Evolutionary conservation across 164 flowering plant species (phyloP), one percentile per base, ranked within the genome.

Genomic region (Tetrastigma voinierianum): DNA sequence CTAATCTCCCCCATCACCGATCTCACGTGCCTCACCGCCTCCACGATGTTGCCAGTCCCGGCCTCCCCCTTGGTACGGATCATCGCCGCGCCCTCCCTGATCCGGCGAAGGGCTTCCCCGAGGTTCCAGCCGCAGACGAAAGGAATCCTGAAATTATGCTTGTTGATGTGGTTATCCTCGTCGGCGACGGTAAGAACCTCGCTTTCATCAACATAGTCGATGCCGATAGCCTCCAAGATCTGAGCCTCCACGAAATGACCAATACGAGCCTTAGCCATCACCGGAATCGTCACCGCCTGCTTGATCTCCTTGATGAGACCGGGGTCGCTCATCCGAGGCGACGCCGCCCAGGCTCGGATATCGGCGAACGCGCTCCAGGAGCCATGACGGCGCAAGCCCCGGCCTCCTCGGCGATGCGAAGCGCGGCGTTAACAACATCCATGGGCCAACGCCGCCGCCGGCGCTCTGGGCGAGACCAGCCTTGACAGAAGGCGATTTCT

Each of bases 331-430:
- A 87, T 87, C 0, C 91, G 83, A 2, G 89, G 89, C 89, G 0
- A 87, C 91, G 40, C 91, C 91, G 57, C 91, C 91, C 51, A 89
- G 10, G 91, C 86, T 2, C 91, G 81, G 71, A 87, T 87, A 55
- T 87, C 91, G 9, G 89, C 91, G 13, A 19, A 85, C 87, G 16
- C 89, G 84, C 75, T 85, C 89, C 2, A 85, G 75, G 75, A 0
- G 91, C 89, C 91, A 87, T 85, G 67, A 85, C 87, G 65, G 91
- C 89, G 67, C 91, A 87, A 1, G 90, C 93, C 0, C 93, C 93
- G 16, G 93, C 93, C 64, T 86, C 93, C 60, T 88, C 88, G 19
- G 93, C 90, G 59, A 88, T 63, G 21, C 90, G 87, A 46, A 88
- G 90, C 57, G 82, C 88, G 54, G 90, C 68, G 66, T 61, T 88